These are phyloP conservation scores for Colletotrichum navitas DNA, from an alignment of 2,329 filamentous ascomycete genomes.

Conservation along the genomic window DNA sequence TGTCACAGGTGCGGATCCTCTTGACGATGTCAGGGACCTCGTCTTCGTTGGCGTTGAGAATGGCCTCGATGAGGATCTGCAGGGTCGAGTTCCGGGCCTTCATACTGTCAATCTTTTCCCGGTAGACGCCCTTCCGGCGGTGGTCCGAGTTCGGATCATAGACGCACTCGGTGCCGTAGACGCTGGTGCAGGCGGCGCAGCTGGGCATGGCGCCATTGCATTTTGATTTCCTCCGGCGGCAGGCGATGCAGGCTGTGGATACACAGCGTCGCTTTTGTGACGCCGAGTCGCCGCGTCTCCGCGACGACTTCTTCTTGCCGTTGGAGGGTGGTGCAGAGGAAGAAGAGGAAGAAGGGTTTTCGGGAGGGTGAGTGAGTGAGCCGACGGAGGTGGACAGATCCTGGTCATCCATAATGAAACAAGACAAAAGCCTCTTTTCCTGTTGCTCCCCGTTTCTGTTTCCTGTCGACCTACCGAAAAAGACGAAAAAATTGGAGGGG, in stretches of 20 bases:
- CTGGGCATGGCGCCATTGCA: constrained; percentile 93
- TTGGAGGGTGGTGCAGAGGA: constrained; percentile 35
- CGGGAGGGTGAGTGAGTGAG: constrained; percentile 8
- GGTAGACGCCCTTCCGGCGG: constrained; percentile 95
- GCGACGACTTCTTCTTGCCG: constrained; percentile 63
- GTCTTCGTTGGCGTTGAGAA: constrained; percentile 90
- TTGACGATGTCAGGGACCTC: constrained; percentile 85
- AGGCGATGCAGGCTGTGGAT: constrained; percentile 87
- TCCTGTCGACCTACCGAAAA: constrained; percentile 4
- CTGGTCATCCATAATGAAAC: constrained; percentile 27
- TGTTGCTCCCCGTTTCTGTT: neutral
- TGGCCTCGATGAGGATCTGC: constrained; percentile 92
- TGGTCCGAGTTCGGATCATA: constrained; percentile 98
- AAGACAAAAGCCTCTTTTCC: neutral
- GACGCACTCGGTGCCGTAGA: constrained; percentile 90
- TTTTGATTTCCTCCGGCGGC: constrained; percentile 83
- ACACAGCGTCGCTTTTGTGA: constrained; percentile 80
- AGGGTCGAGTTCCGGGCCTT: constrained; percentile 90
- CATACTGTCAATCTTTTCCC: constrained; percentile 89
- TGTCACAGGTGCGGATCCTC: constrained; percentile 88
- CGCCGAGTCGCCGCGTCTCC: constrained; percentile 60
- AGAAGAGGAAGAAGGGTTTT: neutral
- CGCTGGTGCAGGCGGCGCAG: constrained; percentile 95
- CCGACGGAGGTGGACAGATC: constrained; percentile 22
- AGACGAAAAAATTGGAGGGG: neutral